Base-by-base conservation (phyloP, 1,284 basidiomycete species). In the Ceratobasidium sp. region DNA sequence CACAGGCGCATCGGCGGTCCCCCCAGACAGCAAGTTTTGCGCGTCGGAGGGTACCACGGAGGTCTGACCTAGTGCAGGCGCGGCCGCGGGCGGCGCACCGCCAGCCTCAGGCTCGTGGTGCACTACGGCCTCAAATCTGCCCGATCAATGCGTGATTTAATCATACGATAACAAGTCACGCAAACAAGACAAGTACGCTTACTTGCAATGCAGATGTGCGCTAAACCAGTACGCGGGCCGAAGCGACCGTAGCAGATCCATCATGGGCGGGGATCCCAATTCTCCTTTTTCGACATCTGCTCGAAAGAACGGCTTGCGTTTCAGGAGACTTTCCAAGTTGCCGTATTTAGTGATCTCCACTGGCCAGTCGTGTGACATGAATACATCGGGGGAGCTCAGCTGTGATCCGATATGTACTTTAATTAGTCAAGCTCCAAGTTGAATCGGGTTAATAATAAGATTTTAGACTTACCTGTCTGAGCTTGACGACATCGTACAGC, bases 311-410 rank as follows among this genome's bases (percentile, higher is more conserved):
- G 91, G 88, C 80, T 98, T 99, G 58, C 87, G 87, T 9, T 88
- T 84, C 23, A 98, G 82, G 1, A 99, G 85, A 18, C 78, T 83
- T 2, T 80, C 78, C 1, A 89, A 82, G 79, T 98, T 87, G 8
- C 97, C 96, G 77, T 94, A 86, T 23, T 89, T 88, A 73, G 92
- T 94, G 75, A 99, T 96, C 0, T 87, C 87, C 59, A 89, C 88
- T 0, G 98, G 98, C 98, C 97, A 99, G 82, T 99, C 97, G 80
- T 99, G 98, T 0, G 95, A 98, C 23, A 99, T 84, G 81, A 98
- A 93, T 38, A 98, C 87, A 49, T 90, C 84, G 0, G 89, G 54
- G 80, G 72, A 83, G 4, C 89, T 84, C 26, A 92, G 84, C 89
- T 93, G 73, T n/a, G 35, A 38, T 28, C 23, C n/a, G 8, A 64